Evolutionary conservation across 306 rosid species (phyloP).

Genomic region (Quillaja saponaria): DNA sequence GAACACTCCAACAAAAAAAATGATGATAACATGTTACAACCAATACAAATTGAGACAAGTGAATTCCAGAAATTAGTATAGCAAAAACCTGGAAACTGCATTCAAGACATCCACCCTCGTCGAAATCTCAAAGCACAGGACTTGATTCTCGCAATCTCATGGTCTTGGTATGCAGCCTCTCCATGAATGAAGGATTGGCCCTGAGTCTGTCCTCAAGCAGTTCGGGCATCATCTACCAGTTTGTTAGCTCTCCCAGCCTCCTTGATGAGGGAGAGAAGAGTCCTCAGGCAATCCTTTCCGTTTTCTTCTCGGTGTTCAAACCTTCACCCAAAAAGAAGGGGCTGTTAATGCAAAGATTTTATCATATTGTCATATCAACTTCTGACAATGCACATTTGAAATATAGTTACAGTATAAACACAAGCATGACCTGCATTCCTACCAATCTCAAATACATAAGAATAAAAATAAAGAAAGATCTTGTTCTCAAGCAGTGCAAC

Average conservation of each 20-base stretch:
- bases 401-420: neutral
- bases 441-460: too few species aligned
- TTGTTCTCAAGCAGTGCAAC: too few species aligned
- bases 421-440: neutral
- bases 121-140: too few species aligned
- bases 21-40: constrained; percentile 14
- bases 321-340: constrained; percentile 39
- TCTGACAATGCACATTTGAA: neutral
- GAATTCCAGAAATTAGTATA: constrained; percentile 29
- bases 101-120: neutral
- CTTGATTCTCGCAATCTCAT: too few species aligned
- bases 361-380: neutral
- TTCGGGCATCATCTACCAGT: constrained; percentile 70
- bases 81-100: constrained; percentile 26
- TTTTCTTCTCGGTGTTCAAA: constrained; percentile 94
- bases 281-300: constrained; percentile 92
- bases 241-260: constrained; percentile 93
- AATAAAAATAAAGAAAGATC: too few species aligned
- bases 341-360: too few species aligned
- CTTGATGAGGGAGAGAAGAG: constrained; percentile 81
- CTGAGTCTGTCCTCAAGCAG: constrained; percentile 75
- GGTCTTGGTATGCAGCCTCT: constrained; percentile 67
- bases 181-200: constrained; percentile 80
- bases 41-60: constrained; percentile 19
- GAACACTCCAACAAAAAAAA: constrained; percentile 7